phyloP scores from a whole-genome alignment of 371 early-diverging fungal genomes.

The Circinella minor region DNA sequence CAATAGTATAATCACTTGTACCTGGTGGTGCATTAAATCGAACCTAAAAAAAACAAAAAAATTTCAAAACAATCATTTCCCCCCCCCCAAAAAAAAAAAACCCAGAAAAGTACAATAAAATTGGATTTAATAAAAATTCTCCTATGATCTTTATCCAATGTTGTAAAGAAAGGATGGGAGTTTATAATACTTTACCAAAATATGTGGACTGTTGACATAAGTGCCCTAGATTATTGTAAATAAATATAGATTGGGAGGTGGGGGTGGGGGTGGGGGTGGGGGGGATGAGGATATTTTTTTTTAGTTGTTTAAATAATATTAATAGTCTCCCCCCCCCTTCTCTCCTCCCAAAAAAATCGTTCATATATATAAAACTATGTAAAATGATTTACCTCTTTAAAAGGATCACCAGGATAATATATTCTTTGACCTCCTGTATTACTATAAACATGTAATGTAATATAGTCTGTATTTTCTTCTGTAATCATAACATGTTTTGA shows the following conservation, averaged over 20 bases:
- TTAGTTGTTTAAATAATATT: no score
- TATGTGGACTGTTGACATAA: conserved; percentile 87
- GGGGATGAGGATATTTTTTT: no score
- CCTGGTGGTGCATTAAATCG: conserved; percentile 74
- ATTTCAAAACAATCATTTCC: no score
- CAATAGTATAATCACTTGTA: conserved; percentile 69
- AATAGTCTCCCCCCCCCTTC: no score
- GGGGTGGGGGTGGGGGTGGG: no score
- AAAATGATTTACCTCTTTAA: conserved; percentile 45
- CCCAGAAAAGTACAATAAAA: no score
- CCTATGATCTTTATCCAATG: not conserved
- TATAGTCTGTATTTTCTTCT: conserved; percentile 84
- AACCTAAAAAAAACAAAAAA: no score
- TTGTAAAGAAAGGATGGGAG: not conserved
- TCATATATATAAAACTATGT: no score
- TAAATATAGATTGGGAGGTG: no score
- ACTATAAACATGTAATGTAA: conserved; percentile 83
- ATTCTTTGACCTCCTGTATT: conserved; percentile 72
- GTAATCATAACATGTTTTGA: conserved; percentile 83
- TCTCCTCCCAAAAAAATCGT: no score
- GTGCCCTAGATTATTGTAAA: conserved; percentile 51
- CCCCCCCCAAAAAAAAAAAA: not conserved
- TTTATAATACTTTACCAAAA: conserved; percentile 56
- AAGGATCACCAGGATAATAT: conserved; percentile 77
- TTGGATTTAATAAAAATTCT: conserved; percentile 1